phyloP scores from a whole-genome alignment of 2,329 filamentous ascomycete genomes.

The Diaporthe velutina region DNA sequence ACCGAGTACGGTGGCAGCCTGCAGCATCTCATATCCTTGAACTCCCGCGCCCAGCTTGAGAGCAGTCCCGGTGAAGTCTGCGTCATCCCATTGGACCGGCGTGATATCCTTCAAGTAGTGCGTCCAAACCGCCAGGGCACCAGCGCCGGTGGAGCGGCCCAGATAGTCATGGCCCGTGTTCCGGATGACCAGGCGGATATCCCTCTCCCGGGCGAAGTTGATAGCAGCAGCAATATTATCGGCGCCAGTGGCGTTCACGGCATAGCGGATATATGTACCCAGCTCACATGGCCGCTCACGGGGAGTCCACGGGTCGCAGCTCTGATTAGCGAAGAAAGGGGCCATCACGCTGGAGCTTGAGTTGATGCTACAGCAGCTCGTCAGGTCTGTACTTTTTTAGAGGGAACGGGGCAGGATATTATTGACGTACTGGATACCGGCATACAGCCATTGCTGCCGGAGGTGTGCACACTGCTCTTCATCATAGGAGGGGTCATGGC shows the following conservation, averaged over 20 bases:
- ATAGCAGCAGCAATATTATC: constrained; percentile 41
- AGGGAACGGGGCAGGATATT: too few species aligned
- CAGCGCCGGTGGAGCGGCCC: constrained; percentile 35
- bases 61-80: constrained; percentile 59
- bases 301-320: constrained; percentile 41
- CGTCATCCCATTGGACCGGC: constrained; percentile 10
- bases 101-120: constrained; percentile 50
- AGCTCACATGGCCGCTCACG: constrained; percentile 49
- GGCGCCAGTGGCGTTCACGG: constrained; percentile 41
- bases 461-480: constrained; percentile 51
- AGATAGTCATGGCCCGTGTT: constrained; percentile 59
- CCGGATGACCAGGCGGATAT: constrained; percentile 58
- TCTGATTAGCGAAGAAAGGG: constrained; percentile 48
- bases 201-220: constrained; percentile 51
- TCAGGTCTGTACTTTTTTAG: too few species aligned
- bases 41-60: constrained; percentile 69
- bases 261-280: constrained; percentile 49
- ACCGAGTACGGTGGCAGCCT: constrained; percentile 58
- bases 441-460: constrained; percentile 51
- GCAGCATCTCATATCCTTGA: constrained; percentile 64
- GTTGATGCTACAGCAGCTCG: constrained; percentile 39
- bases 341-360: constrained; percentile 46
- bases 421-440: constrained; percentile 56
- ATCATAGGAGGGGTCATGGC: constrained; percentile 57
- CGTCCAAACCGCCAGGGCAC: constrained; percentile 65